Percentiles rank a stretch among this genome's conserved stretches.
Evolutionary conservation across 768 basidiomycete species (phyloP).

Genomic region (Coprinopsis cinerea): DNA sequence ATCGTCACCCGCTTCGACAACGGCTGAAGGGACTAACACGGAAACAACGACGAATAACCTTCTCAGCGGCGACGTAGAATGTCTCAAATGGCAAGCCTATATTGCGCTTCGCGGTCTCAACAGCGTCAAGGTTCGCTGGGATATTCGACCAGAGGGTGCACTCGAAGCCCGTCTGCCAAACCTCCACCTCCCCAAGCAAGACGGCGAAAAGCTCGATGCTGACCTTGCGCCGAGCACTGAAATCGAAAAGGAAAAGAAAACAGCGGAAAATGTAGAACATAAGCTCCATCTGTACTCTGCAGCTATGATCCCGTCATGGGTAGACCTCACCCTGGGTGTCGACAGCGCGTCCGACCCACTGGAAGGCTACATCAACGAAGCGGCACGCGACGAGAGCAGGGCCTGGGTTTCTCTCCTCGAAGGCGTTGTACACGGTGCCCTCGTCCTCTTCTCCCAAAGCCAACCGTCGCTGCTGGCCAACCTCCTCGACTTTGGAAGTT

Average conservation of each 20-base stretch:
- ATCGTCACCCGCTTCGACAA: conserved; percentile 4
- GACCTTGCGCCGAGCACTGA: conserved; percentile 9
- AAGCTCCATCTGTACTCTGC: conserved; percentile 47
- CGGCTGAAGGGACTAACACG: conserved; percentile 6
- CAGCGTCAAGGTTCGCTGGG: conserved; percentile 53
- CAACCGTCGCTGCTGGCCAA: conserved; percentile 5
- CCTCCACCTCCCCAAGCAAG: conserved; percentile 34
- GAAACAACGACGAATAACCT: conserved; percentile 19
- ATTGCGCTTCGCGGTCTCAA: conserved; percentile 59
- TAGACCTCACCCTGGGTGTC: conserved; percentile 44
- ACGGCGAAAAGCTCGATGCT: conserved; percentile 13
- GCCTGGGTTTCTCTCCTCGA: conserved; percentile 83
- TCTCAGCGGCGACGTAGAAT: conserved; percentile 79
- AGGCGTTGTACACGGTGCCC: conserved; percentile 67
- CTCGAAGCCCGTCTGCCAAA: conserved; percentile 66
- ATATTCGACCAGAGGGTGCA: conserved; percentile 65
- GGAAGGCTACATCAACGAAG: conserved; percentile 63
- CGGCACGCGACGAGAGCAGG: conserved; percentile 63
- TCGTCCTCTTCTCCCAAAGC: conserved; percentile 39
- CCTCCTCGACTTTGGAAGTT: background rate
- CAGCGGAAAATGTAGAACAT: conserved; percentile 31
- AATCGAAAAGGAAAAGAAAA: conserved; percentile 17
- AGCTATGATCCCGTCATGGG: conserved; percentile 70
- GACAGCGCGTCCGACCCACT: conserved; percentile 35
- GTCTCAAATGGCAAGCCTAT: conserved; percentile 88